phyloP scores from a whole-genome alignment of 352 stramenopile genomes.

The Phytophthora pluvialis region DNA sequence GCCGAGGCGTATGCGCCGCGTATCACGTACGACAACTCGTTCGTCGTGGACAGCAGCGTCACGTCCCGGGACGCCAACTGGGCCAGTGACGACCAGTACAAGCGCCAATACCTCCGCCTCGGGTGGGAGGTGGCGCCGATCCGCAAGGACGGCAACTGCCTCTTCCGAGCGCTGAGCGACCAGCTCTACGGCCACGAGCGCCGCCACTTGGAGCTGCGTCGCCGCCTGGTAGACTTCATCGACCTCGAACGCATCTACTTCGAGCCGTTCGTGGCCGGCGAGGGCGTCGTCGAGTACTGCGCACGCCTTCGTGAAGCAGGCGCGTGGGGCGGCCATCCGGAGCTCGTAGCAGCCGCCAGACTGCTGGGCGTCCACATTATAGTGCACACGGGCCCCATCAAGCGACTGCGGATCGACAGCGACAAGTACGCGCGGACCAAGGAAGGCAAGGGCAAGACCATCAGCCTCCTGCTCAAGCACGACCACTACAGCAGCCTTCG shows the following conservation, averaged over 20 bases:
- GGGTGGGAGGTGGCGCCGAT: slow-evolving; percentile 46
- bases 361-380: slow-evolving; percentile 66
- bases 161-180: slow-evolving; percentile 69
- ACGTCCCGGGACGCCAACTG: slow-evolving; percentile 43
- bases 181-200: slow-evolving; percentile 60
- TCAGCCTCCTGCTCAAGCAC: slow-evolving; percentile 55
- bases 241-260: slow-evolving; percentile 48
- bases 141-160: slow-evolving; percentile 61
- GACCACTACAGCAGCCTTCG: slow-evolving; percentile 66
- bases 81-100: slow-evolving; percentile 52
- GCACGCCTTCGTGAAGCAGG: slow-evolving; percentile 57
- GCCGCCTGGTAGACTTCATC: slow-evolving; percentile 62
- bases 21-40: slow-evolving; percentile 42
- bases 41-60: slow-evolving; percentile 38
- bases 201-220: slow-evolving; percentile 55
- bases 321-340: slow-evolving; percentile 65
- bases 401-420: slow-evolving; percentile 56
- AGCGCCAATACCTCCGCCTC: slow-evolving; percentile 47
- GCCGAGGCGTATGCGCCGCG: slow-evolving; percentile 29
- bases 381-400: slow-evolving; percentile 61
- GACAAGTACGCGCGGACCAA: slow-evolving; percentile 35
- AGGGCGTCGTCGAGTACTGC: slow-evolving; percentile 52
- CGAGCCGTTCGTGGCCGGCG: slow-evolving; percentile 49
- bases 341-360: slow-evolving; percentile 61
- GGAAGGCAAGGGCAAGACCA: slow-evolving; percentile 39